Evolutionary conservation across 495 filamentous ascomycete genomes (phyloP).

Genomic region (Aspergillus steynii): DNA sequence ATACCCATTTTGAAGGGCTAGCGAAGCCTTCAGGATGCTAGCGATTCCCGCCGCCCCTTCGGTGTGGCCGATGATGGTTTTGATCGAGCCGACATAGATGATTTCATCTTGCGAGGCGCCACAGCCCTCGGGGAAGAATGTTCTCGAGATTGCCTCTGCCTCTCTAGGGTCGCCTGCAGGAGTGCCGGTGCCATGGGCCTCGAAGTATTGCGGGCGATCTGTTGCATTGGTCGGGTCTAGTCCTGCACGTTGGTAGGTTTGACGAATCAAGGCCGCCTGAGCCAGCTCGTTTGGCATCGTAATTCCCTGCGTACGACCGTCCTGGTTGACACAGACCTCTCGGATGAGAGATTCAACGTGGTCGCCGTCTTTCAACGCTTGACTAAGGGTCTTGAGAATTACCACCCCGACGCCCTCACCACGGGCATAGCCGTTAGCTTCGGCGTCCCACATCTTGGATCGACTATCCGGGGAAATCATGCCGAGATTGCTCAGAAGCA

Average conservation of each 20-base stretch:
- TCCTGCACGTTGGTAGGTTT: constrained; percentile 35
- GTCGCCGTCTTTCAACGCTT: constrained; percentile 37
- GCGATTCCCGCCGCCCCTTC: constrained; percentile 63
- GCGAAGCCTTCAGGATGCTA: constrained; percentile 30
- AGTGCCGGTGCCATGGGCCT: constrained; percentile 46
- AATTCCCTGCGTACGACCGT: constrained; percentile 38
- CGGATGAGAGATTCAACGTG: constrained; percentile 41
- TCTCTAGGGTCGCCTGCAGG: constrained; percentile 43
- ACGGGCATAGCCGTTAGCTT: constrained; percentile 47
- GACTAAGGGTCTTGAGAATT: constrained; percentile 38
- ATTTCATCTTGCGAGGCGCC: not conserved
- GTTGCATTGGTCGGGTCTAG: constrained; percentile 27
- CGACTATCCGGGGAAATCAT: constrained; percentile 37
- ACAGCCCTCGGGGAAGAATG: constrained; percentile 21
- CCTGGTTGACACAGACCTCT: constrained; percentile 36
- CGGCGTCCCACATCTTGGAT: constrained; percentile 42
- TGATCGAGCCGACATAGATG: constrained; percentile 51
- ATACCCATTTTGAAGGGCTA: constrained; percentile 47
- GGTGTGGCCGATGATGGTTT: constrained; percentile 53
- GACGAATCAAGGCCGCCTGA: constrained; percentile 34
- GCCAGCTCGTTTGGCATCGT: constrained; percentile 36
- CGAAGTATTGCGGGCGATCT: constrained; percentile 40
- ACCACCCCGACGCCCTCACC: constrained; percentile 46
- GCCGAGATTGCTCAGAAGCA: constrained; percentile 22
- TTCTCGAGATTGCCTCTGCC: constrained; percentile 33